Evolutionary conservation across 164 flowering plant species (phyloP), one percentile per base, ranked within the genome.

Genomic region (Platanus orientalis): DNA sequence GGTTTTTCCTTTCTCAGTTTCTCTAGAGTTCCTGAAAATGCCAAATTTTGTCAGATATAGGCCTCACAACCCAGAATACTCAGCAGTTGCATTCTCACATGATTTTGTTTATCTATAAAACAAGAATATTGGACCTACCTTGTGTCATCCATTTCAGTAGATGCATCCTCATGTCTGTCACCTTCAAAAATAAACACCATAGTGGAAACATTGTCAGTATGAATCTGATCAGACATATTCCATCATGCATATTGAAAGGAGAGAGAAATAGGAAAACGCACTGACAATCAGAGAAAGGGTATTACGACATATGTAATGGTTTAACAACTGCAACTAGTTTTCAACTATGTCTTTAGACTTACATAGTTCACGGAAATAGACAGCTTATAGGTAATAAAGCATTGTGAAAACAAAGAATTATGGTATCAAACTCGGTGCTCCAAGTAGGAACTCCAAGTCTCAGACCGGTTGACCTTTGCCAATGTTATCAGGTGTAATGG

Each of bases 121-220:
- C 6, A 9, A 56, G 20, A 16, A 53, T 9, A 20, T 40, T 14
- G 10, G 23, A 66, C 76, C 39, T 55, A 84, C 92, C 92, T 83
- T 61, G 24, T 36, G 34, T 28, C 62, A 19, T 70, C 64, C 42
- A 11, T 39, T 20, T 69, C 53, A 57, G 49, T 68, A 24, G 82
- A 34, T 28, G 61, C 74, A 69, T 71, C 74, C 57, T 68, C 60
- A 36, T 20, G 61, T 42, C 64, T 65, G 36, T 63, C 78, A 63
- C 81, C 94, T 88, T 49, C 3, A 17, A 69, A 61, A 54, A 58
- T 23, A 69, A 56, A 59, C 49, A 44, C 4, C 70, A 50, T 5
- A n/a, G 13, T 21, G 3, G n/a, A 34, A 49, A 27, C 21, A 25
- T 16, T 28, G 53, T 54, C 10, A 64, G 42, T 49, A 25, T 25